Conservation (phyloP, 306 rosid genomes). For the Quercus berberidifolia region DNA sequence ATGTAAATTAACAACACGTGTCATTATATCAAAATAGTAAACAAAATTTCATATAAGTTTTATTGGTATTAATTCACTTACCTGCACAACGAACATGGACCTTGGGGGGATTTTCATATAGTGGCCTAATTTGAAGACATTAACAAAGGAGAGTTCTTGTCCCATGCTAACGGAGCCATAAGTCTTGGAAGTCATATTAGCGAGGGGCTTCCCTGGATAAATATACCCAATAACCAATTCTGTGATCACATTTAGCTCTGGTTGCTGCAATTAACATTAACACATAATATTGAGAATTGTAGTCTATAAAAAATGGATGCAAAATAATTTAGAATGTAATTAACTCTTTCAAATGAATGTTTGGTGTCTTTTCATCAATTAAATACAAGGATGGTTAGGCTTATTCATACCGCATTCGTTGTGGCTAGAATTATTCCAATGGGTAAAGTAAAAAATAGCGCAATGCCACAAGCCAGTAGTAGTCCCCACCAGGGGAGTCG, state of each 20-base stretch:
- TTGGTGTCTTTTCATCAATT: not conserved
- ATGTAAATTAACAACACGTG: not conserved
- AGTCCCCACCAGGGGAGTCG: slow-evolving; percentile 95
- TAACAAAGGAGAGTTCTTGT: slow-evolving; percentile 55
- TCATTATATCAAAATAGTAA: not conserved
- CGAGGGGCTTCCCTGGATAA: slow-evolving; percentile 76
- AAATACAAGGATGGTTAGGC: not conserved
- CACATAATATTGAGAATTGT: too few relatives aligned
- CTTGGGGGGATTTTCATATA: slow-evolving; percentile 85
- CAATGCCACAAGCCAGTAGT: slow-evolving; percentile 48
- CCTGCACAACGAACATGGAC: slow-evolving; percentile 70
- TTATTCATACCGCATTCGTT: slow-evolving; percentile 52
- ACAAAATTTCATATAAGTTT: not conserved
- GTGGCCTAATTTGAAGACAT: slow-evolving; percentile 77
- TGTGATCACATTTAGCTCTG: slow-evolving; percentile 66
- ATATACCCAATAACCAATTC: slow-evolving; percentile 72
- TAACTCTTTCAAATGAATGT: not conserved
- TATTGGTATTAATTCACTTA: not conserved
- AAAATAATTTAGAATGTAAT: not conserved
- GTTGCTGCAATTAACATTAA: slow-evolving; percentile 40
- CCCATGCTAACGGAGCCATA: slow-evolving; percentile 77
- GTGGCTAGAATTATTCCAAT: slow-evolving; percentile 78
- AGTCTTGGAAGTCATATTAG: slow-evolving; percentile 76
- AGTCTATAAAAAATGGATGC: too few relatives aligned
- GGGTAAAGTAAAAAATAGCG: slow-evolving; percentile 65